Percentiles rank a stretch among this genome's conserved stretches.
These are phyloP conservation scores for Streptanthus diversifolius DNA, from an alignment of 345 rosid species.

Conservation along the genomic window DNA sequence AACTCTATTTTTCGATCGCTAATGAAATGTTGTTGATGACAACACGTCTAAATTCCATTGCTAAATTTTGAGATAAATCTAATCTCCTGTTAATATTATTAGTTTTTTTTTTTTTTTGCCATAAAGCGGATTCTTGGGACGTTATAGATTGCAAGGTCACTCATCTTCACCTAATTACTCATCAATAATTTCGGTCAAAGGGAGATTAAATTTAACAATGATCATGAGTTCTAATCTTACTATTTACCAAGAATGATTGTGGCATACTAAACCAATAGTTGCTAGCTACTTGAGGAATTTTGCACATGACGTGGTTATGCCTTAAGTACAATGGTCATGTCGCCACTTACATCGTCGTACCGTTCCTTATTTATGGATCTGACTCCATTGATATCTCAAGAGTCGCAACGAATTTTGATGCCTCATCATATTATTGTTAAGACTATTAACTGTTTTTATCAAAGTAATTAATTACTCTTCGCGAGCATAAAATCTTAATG, in stretches of 20 bases:
- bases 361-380: not conserved
- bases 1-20: not conserved
- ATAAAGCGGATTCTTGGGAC: not conserved
- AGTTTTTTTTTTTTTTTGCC: not conserved
- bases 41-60: not conserved
- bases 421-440: not conserved
- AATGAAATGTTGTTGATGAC: not conserved
- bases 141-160: not conserved
- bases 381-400: conserved; percentile 26
- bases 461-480: not conserved
- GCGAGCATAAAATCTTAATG: not conserved
- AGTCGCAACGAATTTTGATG: conserved; percentile 16
- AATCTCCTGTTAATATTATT: not conserved
- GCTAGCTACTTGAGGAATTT: conserved; percentile 3
- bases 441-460: conserved; percentile 6
- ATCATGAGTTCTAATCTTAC: not conserved
- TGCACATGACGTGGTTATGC: conserved; percentile 19
- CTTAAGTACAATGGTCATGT: conserved; percentile 11
- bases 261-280: not conserved
- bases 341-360: conserved; percentile 26
- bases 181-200: not conserved
- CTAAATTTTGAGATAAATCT: not conserved
- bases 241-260: not conserved
- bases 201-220: not conserved
- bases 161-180: not conserved